Conservation (phyloP, 768 basidiomycete genomes). For the Podaxis carcinomalis region DNA sequence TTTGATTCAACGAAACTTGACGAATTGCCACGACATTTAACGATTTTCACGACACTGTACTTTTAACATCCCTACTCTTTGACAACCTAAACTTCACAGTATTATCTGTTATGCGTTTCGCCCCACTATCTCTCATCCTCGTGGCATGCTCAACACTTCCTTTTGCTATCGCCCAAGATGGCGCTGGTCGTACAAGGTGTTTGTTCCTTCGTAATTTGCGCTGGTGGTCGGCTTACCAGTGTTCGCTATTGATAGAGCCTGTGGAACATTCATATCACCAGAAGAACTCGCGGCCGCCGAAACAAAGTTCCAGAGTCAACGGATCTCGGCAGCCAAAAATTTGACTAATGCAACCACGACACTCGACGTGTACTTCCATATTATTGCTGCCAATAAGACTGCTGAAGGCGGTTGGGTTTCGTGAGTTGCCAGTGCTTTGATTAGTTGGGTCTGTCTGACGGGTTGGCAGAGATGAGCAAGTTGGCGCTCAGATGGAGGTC, state of each 20-base stretch:
- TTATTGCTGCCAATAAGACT: conserved; percentile 37
- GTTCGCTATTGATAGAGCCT: conserved; percentile 21
- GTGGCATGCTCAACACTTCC: not conserved
- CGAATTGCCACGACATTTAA: not conserved
- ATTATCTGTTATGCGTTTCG: not conserved
- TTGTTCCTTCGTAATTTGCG: not conserved
- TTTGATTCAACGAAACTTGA: not conserved
- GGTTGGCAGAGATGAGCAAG: conserved; percentile 24
- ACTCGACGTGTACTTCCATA: conserved; percentile 40
- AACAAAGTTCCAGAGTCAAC: conserved; percentile 31
- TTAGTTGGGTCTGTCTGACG: conserved; percentile 1
- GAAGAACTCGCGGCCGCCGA: conserved; percentile 29
- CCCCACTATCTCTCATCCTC: not conserved
- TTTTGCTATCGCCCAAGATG: not conserved
- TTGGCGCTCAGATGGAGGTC: conserved; percentile 30
- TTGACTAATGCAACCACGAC: conserved; percentile 23
- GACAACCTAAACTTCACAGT: not conserved
- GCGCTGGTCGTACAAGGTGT: not conserved
- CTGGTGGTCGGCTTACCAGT: not conserved
- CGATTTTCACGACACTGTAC: not conserved
- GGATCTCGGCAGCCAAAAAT: conserved; percentile 20
- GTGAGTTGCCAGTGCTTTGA: conserved; percentile 11
- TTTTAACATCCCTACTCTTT: not conserved
- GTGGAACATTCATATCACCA: conserved; percentile 32
- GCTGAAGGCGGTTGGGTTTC: conserved; percentile 35